These are phyloP conservation scores for Hemisphaericaspora lyxosophila DNA, from an alignment of 1,139 yeast species.

Conservation along the genomic window DNA sequence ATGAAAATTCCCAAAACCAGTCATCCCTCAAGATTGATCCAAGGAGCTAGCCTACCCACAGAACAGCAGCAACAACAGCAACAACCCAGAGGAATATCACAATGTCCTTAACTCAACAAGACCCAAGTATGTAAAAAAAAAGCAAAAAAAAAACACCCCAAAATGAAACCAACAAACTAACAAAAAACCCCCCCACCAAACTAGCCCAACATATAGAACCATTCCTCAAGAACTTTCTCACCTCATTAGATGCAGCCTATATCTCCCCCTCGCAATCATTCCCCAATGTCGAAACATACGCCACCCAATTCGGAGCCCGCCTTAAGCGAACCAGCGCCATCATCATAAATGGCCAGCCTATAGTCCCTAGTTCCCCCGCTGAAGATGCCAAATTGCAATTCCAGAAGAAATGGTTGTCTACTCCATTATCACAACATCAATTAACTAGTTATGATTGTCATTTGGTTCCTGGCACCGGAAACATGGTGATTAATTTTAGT, in stretches of 20 bases:
- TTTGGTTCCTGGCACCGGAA: slow-evolving; percentile 66
- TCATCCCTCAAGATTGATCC: too few species aligned
- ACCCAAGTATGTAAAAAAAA: slow-evolving; percentile 25
- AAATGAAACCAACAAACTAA: slow-evolving; percentile 7
- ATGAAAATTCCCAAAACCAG: too few species aligned
- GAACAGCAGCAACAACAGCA: too few species aligned
- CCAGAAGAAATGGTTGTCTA: slow-evolving; percentile 62
- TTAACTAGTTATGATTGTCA: slow-evolving; percentile 66
- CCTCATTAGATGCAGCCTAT: slow-evolving; percentile 40
- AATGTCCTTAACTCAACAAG: slow-evolving; percentile 19
- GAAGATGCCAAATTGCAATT: slow-evolving; percentile 55
- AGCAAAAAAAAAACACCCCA: too few species aligned
- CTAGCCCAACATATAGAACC: slow-evolving; percentile 50
- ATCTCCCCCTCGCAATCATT: slow-evolving; percentile 25
- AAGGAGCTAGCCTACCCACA: too few species aligned
- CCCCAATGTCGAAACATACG: slow-evolving; percentile 48
- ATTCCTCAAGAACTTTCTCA: slow-evolving; percentile 38
- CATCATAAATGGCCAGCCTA: slow-evolving; percentile 65
- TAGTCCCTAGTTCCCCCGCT: slow-evolving; percentile 38
- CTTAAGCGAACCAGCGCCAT: slow-evolving; percentile 50
- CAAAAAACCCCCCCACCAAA: slow-evolving; percentile 10
- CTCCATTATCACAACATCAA: slow-evolving; percentile 64
- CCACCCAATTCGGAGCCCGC: slow-evolving; percentile 50
- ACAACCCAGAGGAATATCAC: too few species aligned
- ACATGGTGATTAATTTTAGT: slow-evolving; percentile 52